These are phyloP conservation scores for Pisolithus tinctorius DNA, from an alignment of 768 basidiomycete genomes.

Conservation along the genomic window DNA sequence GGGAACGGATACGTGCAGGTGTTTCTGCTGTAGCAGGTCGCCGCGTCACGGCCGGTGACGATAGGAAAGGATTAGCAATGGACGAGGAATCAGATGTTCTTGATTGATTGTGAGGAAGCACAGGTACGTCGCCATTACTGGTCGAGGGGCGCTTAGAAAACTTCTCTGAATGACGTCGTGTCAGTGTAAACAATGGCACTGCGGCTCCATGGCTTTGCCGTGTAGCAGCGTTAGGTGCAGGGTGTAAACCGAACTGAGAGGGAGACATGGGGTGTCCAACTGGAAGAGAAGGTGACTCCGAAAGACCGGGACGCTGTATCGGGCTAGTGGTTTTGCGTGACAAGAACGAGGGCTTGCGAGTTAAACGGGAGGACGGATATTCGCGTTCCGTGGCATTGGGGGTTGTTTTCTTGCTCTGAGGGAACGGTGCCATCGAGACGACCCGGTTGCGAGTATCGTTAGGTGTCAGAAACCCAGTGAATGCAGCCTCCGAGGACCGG, in stretches of 20 bases:
- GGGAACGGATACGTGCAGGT: conserved; percentile 20
- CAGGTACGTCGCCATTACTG: conserved; percentile 6
- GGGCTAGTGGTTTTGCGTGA: conserved; percentile 39
- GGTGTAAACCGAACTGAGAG: conserved; percentile 30
- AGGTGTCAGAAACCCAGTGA: background rate
- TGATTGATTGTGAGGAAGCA: conserved; percentile 9
- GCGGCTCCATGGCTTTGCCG: conserved; percentile 10
- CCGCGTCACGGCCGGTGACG: conserved; percentile 11
- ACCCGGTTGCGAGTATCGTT: conserved; percentile 39
- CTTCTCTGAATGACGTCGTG: conserved; percentile 40
- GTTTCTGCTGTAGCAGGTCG: conserved; percentile 42
- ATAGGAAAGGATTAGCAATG: conserved; percentile 11
- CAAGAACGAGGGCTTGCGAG: conserved; percentile 67
- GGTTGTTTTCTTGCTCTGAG: conserved; percentile 39
- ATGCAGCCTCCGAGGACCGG: conserved; percentile 5
- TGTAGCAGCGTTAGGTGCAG: conserved; percentile 9
- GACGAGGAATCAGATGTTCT: conserved; percentile 10
- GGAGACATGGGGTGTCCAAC: conserved; percentile 38
- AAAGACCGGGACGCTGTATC: conserved; percentile 22
- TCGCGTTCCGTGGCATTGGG: conserved; percentile 17
- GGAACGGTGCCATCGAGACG: conserved; percentile 48
- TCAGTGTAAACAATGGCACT: conserved; percentile 26
- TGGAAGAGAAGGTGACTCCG: conserved; percentile 31
- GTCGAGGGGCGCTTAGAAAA: conserved; percentile 7
- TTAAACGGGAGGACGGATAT: conserved; percentile 32